A percentile compares a stretch with the other conserved stretches of the same genome.
These are phyloP conservation scores for Fusarium buharicum DNA, from an alignment of 2,329 filamentous ascomycete genomes.

Conservation along the genomic window DNA sequence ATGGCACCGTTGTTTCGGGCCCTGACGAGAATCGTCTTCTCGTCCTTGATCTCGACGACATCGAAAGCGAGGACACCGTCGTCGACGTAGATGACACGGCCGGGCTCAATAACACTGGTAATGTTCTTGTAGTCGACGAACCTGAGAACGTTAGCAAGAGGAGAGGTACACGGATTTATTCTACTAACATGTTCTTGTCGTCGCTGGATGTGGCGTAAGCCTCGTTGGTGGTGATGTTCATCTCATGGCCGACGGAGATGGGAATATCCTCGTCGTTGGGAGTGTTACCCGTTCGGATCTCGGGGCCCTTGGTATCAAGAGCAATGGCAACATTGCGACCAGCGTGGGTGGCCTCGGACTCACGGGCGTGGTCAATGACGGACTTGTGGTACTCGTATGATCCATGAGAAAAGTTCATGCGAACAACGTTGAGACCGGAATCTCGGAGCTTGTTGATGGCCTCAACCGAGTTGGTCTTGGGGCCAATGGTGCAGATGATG, in stretches of 20 bases:
- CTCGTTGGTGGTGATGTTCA: conserved; percentile 98
- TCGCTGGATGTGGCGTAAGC: conserved; percentile 86
- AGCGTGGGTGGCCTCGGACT: conserved; percentile 79
- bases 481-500: conserved; percentile 99
- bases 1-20: conserved; percentile 99
- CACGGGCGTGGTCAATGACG: conserved; percentile 94
- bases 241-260: conserved; percentile 81
- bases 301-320: conserved; percentile 76
- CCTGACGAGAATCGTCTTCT: conserved; percentile 85
- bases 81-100: conserved; percentile 97
- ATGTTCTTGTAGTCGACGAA: conserved; percentile 99
- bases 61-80: conserved; percentile 98
- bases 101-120: conserved; percentile 93
- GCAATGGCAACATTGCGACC: conserved; percentile 96
- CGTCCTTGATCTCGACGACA: conserved; percentile 86
- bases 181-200: conserved; percentile 88
- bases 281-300: conserved; percentile 72
- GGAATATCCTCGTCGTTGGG: conserved; percentile 91
- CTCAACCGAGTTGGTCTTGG: conserved; percentile 98
- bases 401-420: conserved; percentile 96
- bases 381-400: conserved; percentile 96
- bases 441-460: conserved; percentile 94
- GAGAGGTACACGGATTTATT: neutral
- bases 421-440: conserved; percentile 95
- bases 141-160: conserved; percentile 58